phyloP scores from a whole-genome alignment of 2,329 filamentous ascomycete genomes.

The Aspergillus pseudoterreus region DNA sequence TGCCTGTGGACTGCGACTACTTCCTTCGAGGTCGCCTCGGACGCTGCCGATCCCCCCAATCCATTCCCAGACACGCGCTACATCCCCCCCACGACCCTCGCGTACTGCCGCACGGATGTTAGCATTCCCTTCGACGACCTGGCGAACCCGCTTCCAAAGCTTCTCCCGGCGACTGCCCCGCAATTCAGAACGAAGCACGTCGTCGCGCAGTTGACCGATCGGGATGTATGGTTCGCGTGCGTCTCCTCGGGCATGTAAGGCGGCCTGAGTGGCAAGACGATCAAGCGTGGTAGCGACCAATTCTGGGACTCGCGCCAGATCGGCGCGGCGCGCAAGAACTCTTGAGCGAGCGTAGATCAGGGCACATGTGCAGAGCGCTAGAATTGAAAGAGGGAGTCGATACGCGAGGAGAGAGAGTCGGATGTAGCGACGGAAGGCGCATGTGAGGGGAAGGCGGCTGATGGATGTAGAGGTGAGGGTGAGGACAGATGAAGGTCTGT shows the following conservation, averaged over 20 bases:
- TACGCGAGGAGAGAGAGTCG: conserved; percentile 48
- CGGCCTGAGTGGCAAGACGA: conserved; percentile 77
- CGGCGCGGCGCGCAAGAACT: conserved; percentile 61
- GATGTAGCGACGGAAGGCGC: conserved; percentile 45
- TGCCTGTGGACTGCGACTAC: conserved; percentile 19
- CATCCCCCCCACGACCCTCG: conserved; percentile 53
- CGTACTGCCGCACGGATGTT: conserved; percentile 80
- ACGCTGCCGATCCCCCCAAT: conserved; percentile 57
- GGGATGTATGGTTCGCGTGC: conserved; percentile 77
- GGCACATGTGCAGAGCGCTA: conserved; percentile 44
- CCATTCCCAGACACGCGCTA: conserved; percentile 66
- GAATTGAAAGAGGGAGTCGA: conserved; percentile 49
- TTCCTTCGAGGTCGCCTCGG: conserved; percentile 32
- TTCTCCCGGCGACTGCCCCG: conserved; percentile 70
- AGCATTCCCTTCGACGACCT: conserved; percentile 86
- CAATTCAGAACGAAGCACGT: conserved; percentile 80
- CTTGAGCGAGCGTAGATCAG: conserved; percentile 62
- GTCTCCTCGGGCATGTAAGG: conserved; percentile 64
- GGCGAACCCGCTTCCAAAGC: conserved; percentile 78
- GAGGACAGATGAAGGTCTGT: conserved; percentile 68
- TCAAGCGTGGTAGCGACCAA: conserved; percentile 83
- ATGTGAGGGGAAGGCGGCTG: conserved; percentile 79
- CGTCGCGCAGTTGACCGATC: conserved; percentile 84
- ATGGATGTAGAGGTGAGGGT: conserved; percentile 80
- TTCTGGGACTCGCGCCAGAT: conserved; percentile 70